Base-by-base conservation (phyloP, 805 yeast genomes). In the Ascoidea rubescens region DNA sequence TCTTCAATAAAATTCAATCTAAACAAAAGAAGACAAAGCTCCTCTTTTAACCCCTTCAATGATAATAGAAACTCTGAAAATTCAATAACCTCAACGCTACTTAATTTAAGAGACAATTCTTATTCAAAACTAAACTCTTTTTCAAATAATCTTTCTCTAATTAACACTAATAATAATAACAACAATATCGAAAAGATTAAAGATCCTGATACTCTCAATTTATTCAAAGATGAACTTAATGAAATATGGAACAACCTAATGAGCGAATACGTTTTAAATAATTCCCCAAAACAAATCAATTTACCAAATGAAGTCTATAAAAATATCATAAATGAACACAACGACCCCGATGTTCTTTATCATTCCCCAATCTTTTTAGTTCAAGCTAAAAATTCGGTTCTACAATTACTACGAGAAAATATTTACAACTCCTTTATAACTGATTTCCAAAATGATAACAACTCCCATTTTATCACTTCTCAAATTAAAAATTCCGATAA, bases 231-330 rank as follows among this genome's bases (percentile, higher is more conserved):
- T 4, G 59, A 63, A 46, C 46, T 66, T 14, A 46, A 43, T 0
- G 57, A 57, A 43, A 71, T 71, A 55, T 73, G 75, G 69, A 55
- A 60, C 28, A 54, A 58, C 51, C 71, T 78, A 47, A 61, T 77
- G 16, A 55, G 57, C 28, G 60, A 58, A 14, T 77, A 69, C 57
- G 68, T 77, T 46, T 53, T 56, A 12, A 64, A 64, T n/a, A 67
- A 73, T 52, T 67, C 81, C 1, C 69, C 71, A 2, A 65, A 66
- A 45, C 79, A 78, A 59, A 68, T 78, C 53, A 78, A 77, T 60
- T 56, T 78, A 31, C 73, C 79, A 0, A 60, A 65, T 54, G 64
- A 66, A 7, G 63, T 74, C 4, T 66, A 61, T 54, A 60, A 64
- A n/a, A 58, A 57, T 21, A 55, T 66, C n/a, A 51, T 64, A 8